Percentiles rank a stretch among this genome's conserved stretches.
Evolutionary conservation across 495 filamentous ascomycete species (phyloP).

Genomic region (Penicillium cataractarum): DNA sequence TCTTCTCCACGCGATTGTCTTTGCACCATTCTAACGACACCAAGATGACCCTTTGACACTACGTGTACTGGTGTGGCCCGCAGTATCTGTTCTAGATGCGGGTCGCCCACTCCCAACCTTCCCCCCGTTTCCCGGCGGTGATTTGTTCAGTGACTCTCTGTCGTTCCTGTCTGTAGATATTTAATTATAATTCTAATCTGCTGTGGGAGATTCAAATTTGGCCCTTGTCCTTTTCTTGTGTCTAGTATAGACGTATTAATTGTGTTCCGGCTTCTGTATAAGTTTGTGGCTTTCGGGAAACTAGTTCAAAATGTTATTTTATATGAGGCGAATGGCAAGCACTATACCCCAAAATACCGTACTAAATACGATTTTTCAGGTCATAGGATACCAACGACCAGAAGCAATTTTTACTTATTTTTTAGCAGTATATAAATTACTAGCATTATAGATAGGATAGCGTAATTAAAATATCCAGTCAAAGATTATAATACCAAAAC

Average conservation of each 20-base stretch:
- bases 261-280: neutral
- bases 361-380: too few species aligned
- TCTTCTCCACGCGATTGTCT: slow-evolving; percentile 12
- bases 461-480: too few species aligned
- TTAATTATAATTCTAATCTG: slow-evolving; percentile 47
- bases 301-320: too few species aligned
- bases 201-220: slow-evolving; percentile 17
- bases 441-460: too few species aligned
- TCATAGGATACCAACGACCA: too few species aligned
- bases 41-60: slow-evolving; percentile 24
- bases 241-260: neutral
- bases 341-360: too few species aligned
- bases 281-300: slow-evolving; percentile 12
- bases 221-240: neutral
- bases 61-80: slow-evolving; percentile 16
- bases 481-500: too few species aligned
- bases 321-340: too few species aligned
- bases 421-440: too few species aligned
- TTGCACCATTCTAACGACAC: slow-evolving; percentile 25
- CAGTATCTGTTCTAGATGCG: slow-evolving; percentile 7
- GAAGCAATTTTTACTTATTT: too few species aligned
- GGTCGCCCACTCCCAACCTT: neutral
- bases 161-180: slow-evolving; percentile 40
- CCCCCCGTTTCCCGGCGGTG: neutral
- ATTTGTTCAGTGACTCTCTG: slow-evolving; percentile 13